A percentile compares a stretch with the other conserved stretches of the same genome.
Evolutionary conservation across 148 eudicot genomes (phyloP).

Genomic region (Camellia sinensis): DNA sequence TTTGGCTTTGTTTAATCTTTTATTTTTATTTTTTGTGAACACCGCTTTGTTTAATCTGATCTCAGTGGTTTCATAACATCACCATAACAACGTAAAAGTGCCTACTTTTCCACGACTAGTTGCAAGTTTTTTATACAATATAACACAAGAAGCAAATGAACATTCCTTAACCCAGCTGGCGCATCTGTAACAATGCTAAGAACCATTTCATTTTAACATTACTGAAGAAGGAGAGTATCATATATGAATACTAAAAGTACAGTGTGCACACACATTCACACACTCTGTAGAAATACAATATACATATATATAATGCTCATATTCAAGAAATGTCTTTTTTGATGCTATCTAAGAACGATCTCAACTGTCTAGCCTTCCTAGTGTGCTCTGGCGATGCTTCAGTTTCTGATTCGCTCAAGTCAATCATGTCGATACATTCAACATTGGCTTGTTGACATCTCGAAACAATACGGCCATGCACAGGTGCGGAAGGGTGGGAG

Average conservation of each 20-base stretch:
- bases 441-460: slow-evolving; percentile 29
- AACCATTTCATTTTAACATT: not conserved
- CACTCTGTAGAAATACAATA: not conserved
- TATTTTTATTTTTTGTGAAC: too few relatives aligned
- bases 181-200: not conserved
- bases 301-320: not conserved
- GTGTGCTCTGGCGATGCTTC: slow-evolving; percentile 64
- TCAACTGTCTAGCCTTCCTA: slow-evolving; percentile 55
- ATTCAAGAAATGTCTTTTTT: slow-evolving; percentile 32
- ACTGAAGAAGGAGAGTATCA: not conserved
- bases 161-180: not conserved
- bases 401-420: slow-evolving; percentile 64
- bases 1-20: too few relatives aligned
- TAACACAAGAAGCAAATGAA: too few relatives aligned
- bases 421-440: slow-evolving; percentile 46
- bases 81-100: too few relatives aligned
- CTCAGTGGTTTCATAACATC: too few relatives aligned
- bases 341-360: slow-evolving; percentile 52
- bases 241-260: not conserved
- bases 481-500: slow-evolving; percentile 56
- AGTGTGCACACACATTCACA: too few relatives aligned
- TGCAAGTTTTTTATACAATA: not conserved
- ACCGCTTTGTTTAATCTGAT: too few relatives aligned
- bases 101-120: not conserved
- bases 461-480: slow-evolving; percentile 24